Base-by-base conservation (phyloP, 345 rosid genomes). In the Euphorbia peplus region DNA sequence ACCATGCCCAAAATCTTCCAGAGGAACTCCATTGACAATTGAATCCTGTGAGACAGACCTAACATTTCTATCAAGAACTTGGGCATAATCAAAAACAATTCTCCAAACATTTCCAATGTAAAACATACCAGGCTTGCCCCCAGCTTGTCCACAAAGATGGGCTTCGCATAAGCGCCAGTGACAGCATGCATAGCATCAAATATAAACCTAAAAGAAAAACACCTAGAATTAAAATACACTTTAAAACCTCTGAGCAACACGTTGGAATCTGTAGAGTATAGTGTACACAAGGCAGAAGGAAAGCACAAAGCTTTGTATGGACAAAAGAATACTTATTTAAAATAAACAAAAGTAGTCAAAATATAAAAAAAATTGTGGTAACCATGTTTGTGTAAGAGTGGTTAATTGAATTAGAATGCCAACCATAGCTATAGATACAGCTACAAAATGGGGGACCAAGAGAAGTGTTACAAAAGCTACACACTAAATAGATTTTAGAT, bases 101-200 rank as follows among this genome's bases (percentile, higher is more conserved):
- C 73, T 70, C 46, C 15, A 62, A 13, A 74, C 67, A 62, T 51
- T 51, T 72, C 59, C 51, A 30, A 13, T 35, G 70, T 63, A 53
- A 30, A 57, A 73, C 83, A 44, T 86, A 91, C 96, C 75, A 9
- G 80, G 72, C 75, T 77, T 64, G 93, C 92, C 60, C 90, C 93
- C 68, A 95, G 83, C 80, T 83, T 90, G 78, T 90, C 95, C 64
- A 95, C 92, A 68, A 95, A 88, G 48, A 91, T 91, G 56, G 96
- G 96, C 76, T 88, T 95, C 25, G 95, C 96, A 84, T 91, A 90
- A 62, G 97, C 93, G 80, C 96, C 97, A 48, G 95, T 85, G 71
- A 95, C 95, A 65, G 99, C 99, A 83, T 88, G 93, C 96, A 95
- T 95, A 73, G 97, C 97, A 78, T 91, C 99, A 80, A 87, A 91